A percentile compares a stretch with the other conserved stretches of the same genome.
Conservation (phyloP, 2,329 filamentous ascomycete species). For the Fusarium zealandicum region DNA sequence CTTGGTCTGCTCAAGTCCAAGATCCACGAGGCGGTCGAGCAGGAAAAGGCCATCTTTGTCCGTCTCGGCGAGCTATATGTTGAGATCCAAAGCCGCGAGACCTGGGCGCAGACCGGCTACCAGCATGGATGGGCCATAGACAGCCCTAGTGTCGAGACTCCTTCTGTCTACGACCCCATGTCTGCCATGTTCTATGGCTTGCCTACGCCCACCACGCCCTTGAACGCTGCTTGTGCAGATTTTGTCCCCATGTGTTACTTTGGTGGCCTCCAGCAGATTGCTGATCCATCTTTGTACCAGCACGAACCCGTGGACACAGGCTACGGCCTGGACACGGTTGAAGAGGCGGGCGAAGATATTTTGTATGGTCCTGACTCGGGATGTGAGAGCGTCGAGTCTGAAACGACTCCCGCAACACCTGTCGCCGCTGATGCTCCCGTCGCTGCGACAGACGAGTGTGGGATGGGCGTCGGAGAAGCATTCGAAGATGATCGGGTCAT, state of each 20-base stretch:
- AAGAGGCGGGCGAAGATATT: slow-evolving; percentile 35
- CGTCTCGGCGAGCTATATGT: slow-evolving; percentile 58
- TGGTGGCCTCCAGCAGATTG: slow-evolving; percentile 2
- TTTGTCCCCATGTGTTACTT: slow-evolving; percentile 45
- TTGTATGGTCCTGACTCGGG: slow-evolving; percentile 6
- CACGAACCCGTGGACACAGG: not conserved
- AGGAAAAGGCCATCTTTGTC: slow-evolving; percentile 55
- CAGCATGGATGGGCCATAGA: slow-evolving; percentile 21
- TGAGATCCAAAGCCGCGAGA: slow-evolving; percentile 56
- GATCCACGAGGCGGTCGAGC: slow-evolving; percentile 54
- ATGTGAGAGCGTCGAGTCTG: slow-evolving; percentile 3
- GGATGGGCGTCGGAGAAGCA: not conserved
- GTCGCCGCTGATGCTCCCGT: not conserved
- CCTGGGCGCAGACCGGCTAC: slow-evolving; percentile 46
- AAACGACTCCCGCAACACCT: slow-evolving; percentile 12
- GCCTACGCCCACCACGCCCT: slow-evolving; percentile 30
- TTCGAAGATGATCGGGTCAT: slow-evolving; percentile 1
- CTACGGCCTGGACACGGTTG: slow-evolving; percentile 37
- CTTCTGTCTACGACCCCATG: slow-evolving; percentile 17
- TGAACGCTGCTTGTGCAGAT: slow-evolving; percentile 42
- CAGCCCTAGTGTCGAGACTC: slow-evolving; percentile 19
- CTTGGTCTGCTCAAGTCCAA: slow-evolving; percentile 51
- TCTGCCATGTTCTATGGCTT: slow-evolving; percentile 20
- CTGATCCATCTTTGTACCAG: slow-evolving; percentile 3
- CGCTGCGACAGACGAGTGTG: slow-evolving; percentile 6